Evolutionary conservation across 768 basidiomycete species (phyloP).

Genomic region (Fibroporia radiculosa): DNA sequence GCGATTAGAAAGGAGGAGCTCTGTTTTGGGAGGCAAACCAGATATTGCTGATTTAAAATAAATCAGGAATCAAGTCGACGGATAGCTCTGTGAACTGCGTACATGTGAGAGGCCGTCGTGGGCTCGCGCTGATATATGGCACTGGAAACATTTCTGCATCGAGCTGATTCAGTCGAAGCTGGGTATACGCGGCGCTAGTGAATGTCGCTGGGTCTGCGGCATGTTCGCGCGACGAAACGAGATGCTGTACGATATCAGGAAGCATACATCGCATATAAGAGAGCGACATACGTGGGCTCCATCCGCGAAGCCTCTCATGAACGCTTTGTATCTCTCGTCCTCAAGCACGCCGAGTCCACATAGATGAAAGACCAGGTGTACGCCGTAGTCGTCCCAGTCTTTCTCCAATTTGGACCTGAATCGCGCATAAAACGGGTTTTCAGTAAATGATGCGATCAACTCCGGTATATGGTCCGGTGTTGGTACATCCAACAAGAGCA

Average conservation of each 20-base stretch:
- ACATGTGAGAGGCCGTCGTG: conserved; percentile 30
- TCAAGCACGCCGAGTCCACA: conserved; percentile 65
- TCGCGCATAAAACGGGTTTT: conserved; percentile 38
- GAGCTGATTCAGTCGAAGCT: conserved; percentile 63
- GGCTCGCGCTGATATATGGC: conserved; percentile 42
- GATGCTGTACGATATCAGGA: conserved; percentile 43
- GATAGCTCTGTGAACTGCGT: conserved; percentile 3
- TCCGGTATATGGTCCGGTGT: conserved; percentile 46
- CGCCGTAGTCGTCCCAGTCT: conserved; percentile 33
- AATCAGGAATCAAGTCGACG: neutral
- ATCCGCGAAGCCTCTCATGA: conserved; percentile 62
- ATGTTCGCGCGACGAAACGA: conserved; percentile 61
- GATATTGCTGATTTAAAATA: conserved; percentile 20
- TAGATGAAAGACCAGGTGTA: conserved; percentile 61
- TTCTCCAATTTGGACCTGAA: conserved; percentile 38
- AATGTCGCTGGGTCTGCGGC: conserved; percentile 63
- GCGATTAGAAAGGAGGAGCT: conserved; percentile 34
- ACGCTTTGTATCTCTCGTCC: conserved; percentile 58
- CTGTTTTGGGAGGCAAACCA: conserved; percentile 40
- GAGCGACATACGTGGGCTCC: conserved; percentile 47
- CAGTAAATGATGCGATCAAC: conserved; percentile 40
- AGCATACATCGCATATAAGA: neutral
- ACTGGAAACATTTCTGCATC: conserved; percentile 69
- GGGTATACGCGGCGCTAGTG: conserved; percentile 62
- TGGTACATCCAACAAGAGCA: conserved; percentile 66